Conservation (phyloP, 768 basidiomycete species). For the Termitomyces eurrhizus region DNA sequence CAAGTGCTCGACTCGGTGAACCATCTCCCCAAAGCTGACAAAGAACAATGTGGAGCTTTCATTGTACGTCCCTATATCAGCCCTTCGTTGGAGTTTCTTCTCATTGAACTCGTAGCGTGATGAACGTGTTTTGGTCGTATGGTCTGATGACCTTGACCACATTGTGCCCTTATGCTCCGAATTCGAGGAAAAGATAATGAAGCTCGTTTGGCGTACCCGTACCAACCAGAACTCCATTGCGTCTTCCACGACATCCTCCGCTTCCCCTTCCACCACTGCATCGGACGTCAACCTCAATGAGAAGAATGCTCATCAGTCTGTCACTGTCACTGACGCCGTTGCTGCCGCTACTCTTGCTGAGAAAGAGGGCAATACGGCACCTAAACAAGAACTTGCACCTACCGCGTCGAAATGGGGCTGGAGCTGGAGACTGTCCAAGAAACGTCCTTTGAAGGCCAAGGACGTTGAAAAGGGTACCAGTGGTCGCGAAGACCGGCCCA, state of each 20-base stretch:
- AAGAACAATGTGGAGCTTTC: conserved; percentile 90
- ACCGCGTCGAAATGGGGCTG: conserved; percentile 43
- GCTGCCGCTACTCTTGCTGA: conserved; percentile 28
- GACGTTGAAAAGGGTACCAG: conserved; percentile 51
- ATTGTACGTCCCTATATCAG: conserved; percentile 44
- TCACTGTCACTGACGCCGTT: conserved; percentile 26
- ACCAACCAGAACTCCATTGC: conserved; percentile 33
- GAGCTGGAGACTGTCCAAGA: conserved; percentile 42
- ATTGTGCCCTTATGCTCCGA: conserved; percentile 73
- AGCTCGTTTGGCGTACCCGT: conserved; percentile 50
- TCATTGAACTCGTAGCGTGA: conserved; percentile 51
- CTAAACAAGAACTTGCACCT: conserved; percentile 15
- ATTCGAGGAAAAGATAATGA: conserved; percentile 67
- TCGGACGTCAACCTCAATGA: conserved; percentile 57
- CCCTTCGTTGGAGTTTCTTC: conserved; percentile 6
- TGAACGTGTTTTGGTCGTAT: conserved; percentile 78
- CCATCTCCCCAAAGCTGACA: conserved; percentile 72
- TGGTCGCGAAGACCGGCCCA: conserved; percentile 37
- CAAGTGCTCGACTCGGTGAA: conserved; percentile 75
- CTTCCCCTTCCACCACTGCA: conserved; percentile 41
- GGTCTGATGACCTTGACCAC: conserved; percentile 79
- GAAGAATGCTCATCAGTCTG: conserved; percentile 30
- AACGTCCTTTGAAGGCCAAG: conserved; percentile 25
- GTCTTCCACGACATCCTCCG: conserved; percentile 34
- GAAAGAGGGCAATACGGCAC: conserved; percentile 23